Evolutionary conservation across 192 early-diverging fungal genomes (phyloP), one percentile per base, ranked within the genome.

Genomic region (Gonapodya prolifera): DNA sequence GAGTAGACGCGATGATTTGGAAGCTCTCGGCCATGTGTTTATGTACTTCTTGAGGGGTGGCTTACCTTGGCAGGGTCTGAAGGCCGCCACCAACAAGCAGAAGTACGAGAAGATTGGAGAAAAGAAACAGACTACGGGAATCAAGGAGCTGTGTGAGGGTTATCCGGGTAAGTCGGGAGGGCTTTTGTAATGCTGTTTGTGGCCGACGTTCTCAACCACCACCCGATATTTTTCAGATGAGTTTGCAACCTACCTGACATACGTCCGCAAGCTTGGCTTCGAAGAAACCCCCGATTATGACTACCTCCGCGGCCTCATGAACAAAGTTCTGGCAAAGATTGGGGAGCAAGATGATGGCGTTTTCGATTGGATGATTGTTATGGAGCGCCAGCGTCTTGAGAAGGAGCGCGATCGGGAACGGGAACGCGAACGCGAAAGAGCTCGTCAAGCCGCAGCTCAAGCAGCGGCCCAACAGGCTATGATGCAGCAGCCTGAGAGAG

Each of bases 91-190:
- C 77, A 99, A 99, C 88, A 96, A 97, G 82, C 96, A 99, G 89
- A 99, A 99, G 80, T 99, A 99, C 83, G 97, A 99, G 82, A 95
- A 96, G 82, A 99, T 99, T 83, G 97, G 97, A 36, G 96, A 99
- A 84, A 95, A 95, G 88, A 99, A 99, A 84, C 97, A 96, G 80
- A 89, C 89, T 35, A 93, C 94, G 0, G 86, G 87, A 29, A 89
- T 98, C 80, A 91, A 92, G 79, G 97, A 98, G 78, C 87, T 99
- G 31, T 95, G 95, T 77, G 92, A 94, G 34, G 91, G 92, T 75
- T 94, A 91, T 81, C 97, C 97, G 79, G 89, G 89, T 90, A 84
- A 35, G 80, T 80, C 28, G 8, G 71, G 8, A 32, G 29, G 76
- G 31, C 73, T 74, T 1, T 17, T 13, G 75, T 16, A 74, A 77